Evolutionary conservation across 106 monocot species (phyloP), one percentile per base, ranked within the genome.

Genomic region (Vanilla planifolia): DNA sequence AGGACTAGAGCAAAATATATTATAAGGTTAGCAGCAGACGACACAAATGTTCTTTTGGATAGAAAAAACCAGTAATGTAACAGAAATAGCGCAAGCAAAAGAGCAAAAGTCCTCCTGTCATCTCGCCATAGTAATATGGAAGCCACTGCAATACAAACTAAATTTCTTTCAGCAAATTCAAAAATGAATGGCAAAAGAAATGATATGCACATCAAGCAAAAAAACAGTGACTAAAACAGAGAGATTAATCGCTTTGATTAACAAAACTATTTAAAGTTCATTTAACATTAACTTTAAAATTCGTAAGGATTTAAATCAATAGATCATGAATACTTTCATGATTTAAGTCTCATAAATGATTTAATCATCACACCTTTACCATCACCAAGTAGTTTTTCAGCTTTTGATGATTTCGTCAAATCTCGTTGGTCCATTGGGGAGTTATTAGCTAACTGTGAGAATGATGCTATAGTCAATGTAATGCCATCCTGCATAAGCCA

Each of bases 31-130:
- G 90, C 78, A 35, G 42, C 26, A 43, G 95, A 80, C 40, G 90
- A 73, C 32, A 96, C 43, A 32, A 87, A 70, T 59, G 84, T 87
- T 77, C 90, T 86, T 59, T 80, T 81, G 40, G 90, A 86, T 19
- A 87, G 68, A 13, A 91, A 43, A 65, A 91, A 88, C 91, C 86
- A 91, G 75, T 88, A 76, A 72, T 71, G 77, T 42, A 96, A 67
- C 50, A 91, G 66, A 84, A 87, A 79, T 23, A 77, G 53, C 44
- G 69, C 61, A 48, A 85, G 57, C 16, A 81, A 22, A 53, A 9
- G 85, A 14, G 63, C 48, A 72, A 91, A 96, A 32, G 90, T 91
- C 71, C 71, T 87, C 91, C 74, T 91, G 59, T 96, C 87, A 82
- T 96, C 80, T 73, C 86, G 58, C 96, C 96, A 96, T 0, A 96